Evolutionary conservation across 176 grass and related monocot genomes (phyloP).

Genomic region (Musa beccarii): DNA sequence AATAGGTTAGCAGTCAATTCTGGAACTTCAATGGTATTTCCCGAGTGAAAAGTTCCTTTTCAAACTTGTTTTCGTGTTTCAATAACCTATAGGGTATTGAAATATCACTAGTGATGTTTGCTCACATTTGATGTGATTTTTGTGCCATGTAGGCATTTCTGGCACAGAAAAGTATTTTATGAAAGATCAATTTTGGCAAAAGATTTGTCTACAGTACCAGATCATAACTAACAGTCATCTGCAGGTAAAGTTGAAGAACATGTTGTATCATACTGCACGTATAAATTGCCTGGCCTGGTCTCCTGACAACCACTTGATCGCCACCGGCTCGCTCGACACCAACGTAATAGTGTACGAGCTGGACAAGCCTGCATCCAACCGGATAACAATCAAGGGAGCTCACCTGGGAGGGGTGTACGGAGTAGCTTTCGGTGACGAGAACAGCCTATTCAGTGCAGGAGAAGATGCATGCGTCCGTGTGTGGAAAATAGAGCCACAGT

Average conservation of each 20-base stretch:
- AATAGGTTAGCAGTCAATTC: too few relatives aligned
- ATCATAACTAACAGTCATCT: neutral
- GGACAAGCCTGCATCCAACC: slow-evolving; percentile 61
- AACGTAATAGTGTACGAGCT: slow-evolving; percentile 83
- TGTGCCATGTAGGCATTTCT: too few relatives aligned
- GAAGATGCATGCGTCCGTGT: slow-evolving; percentile 87
- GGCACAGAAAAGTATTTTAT: too few relatives aligned
- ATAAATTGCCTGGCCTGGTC: slow-evolving; percentile 88
- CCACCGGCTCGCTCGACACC: slow-evolving; percentile 86
- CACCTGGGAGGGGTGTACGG: slow-evolving; percentile 95
- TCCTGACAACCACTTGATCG: slow-evolving; percentile 67
- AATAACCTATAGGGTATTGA: too few relatives aligned
- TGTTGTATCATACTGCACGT: slow-evolving; percentile 88
- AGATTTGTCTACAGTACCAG: too few relatives aligned
- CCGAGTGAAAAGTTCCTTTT: neutral
- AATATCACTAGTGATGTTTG: too few relatives aligned
- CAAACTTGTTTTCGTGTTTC: neutral
- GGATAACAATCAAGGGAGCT: slow-evolving; percentile 79
- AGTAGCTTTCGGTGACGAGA: slow-evolving; percentile 49
- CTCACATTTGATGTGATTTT: too few relatives aligned
- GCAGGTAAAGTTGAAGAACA: slow-evolving; percentile 94
- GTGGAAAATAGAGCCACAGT: slow-evolving; percentile 69
- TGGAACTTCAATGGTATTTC: neutral
- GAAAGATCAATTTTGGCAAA: too few relatives aligned
- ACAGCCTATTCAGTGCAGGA: slow-evolving; percentile 53